Evolutionary conservation across 257 asterid genomes (phyloP), one percentile per base, ranked within the genome.

Genomic region (Anisodus tanguticus): DNA sequence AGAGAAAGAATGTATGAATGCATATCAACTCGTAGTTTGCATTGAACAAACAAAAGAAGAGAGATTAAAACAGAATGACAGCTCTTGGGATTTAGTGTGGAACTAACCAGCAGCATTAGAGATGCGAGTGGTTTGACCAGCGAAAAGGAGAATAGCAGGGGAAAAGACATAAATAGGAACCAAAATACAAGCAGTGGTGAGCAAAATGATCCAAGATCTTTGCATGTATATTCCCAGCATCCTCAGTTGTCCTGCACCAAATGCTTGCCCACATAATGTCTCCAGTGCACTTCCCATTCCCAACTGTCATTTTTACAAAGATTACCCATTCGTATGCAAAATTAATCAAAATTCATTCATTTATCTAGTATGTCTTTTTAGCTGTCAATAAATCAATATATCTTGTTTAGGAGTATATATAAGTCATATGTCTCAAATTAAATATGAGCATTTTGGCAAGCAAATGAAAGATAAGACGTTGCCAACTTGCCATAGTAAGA

Each of bases 201-300:
- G 84, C 87, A 94, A 86, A 60, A 94, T 93, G 47, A 94, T 90
- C 98, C 97, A 94, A 41, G 98, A 94, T 85, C 98, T 89, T 70
- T 94, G 98, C 98, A 94, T 93, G 84, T 93, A 94, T 41, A 92
- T 39, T 2, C 98, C 98, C 71, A 94, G 85, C 97, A 94, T 94
- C 87, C 91, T 85, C 26, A 86, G 83, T 79, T 92, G 92, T 82
- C 98, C 98, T 58, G 86, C 86, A 47, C 86, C 86, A 72, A 57
- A 83, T 83, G 86, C 86, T 83, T 83, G 86, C 9, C 86, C 86
- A 72, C 86, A 83, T 13, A 83, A 82, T 58, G 86, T 83, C 72
- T 83, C 86, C n/a, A 83, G 76, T 39, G 86, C 86, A 71, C 86
- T 83, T 72, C 86, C 86, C 86, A 83, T 83, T n/a, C 86, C 86